Evolutionary conservation across 805 yeast genomes (phyloP).

Genomic region (Brettanomyces nanus): DNA sequence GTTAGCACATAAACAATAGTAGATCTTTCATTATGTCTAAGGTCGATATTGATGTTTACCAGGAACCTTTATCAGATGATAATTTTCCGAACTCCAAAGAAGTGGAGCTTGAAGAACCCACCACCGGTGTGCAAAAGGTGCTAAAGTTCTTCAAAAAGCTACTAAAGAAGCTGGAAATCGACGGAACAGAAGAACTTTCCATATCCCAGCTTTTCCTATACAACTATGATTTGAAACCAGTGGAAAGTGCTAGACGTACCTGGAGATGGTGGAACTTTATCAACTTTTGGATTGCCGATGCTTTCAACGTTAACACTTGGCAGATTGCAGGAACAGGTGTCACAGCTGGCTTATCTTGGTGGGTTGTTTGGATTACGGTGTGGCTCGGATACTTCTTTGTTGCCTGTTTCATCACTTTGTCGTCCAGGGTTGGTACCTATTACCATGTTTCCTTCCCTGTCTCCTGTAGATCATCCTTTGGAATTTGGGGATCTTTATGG

Average conservation of each 20-base stretch:
- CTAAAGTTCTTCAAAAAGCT: slow-evolving; percentile 6
- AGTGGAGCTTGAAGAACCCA: not conserved
- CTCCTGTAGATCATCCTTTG: slow-evolving; percentile 72
- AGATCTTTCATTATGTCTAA: no score
- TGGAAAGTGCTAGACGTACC: slow-evolving; percentile 62
- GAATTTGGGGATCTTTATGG: slow-evolving; percentile 82
- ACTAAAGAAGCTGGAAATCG: slow-evolving; percentile 16
- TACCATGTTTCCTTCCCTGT: slow-evolving; percentile 86
- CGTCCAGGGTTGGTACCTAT: slow-evolving; percentile 71
- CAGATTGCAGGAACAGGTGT: slow-evolving; percentile 87
- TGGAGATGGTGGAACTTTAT: slow-evolving; percentile 83
- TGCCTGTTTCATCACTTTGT: slow-evolving; percentile 59
- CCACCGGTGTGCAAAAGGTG: no score
- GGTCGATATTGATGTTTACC: not conserved
- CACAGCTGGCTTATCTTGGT: slow-evolving; percentile 72
- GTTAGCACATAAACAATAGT: no score
- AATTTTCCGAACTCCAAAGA: not conserved
- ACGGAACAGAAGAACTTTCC: slow-evolving; percentile 31
- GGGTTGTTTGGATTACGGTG: slow-evolving; percentile 86
- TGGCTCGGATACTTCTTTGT: slow-evolving; percentile 76
- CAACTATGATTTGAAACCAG: slow-evolving; percentile 74
- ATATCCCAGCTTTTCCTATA: slow-evolving; percentile 56
- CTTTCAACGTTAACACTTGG: slow-evolving; percentile 86
- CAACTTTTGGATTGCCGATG: slow-evolving; percentile 82
- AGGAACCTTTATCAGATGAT: not conserved